A percentile compares a stretch with the other conserved stretches of the same genome.
Evolutionary conservation across 208 protist genomes (phyloP).

Genomic region (Tetramitus jugosus): DNA sequence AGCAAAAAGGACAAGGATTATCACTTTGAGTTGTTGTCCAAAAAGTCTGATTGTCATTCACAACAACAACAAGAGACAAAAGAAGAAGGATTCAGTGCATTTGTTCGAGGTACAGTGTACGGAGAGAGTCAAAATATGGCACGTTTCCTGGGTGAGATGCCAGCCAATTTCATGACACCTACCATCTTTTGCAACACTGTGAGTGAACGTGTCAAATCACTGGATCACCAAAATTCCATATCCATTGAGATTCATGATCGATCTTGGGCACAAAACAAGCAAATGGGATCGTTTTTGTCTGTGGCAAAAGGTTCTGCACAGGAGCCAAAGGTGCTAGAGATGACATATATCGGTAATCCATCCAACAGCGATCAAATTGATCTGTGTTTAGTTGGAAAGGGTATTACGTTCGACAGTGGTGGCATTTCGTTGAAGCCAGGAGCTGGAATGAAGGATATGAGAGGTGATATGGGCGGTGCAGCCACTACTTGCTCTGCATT

Average conservation of each 20-base stretch:
- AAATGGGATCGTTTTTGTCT: background rate
- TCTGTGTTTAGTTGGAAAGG: slow-evolving; percentile 41
- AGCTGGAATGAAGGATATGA: slow-evolving; percentile 68
- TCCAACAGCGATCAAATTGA: background rate
- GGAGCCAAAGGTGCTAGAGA: slow-evolving; percentile 14
- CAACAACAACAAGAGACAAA: too few relatives aligned
- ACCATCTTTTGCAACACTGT: background rate
- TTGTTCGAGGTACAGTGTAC: background rate
- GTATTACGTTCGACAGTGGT: slow-evolving; percentile 73
- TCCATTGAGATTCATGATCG: background rate
- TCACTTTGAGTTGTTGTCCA: too few relatives aligned
- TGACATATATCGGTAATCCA: background rate
- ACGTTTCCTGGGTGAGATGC: background rate
- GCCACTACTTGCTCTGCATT: background rate
- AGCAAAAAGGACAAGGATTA: too few relatives aligned
- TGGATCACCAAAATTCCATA: background rate
- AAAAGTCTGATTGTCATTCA: too few relatives aligned
- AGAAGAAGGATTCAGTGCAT: background rate
- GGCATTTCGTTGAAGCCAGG: slow-evolving; percentile 65
- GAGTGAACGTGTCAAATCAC: background rate
- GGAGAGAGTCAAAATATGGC: background rate
- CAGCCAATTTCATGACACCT: background rate
- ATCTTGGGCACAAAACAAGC: background rate
- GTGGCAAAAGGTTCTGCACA: background rate
- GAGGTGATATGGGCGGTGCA: slow-evolving; percentile 71